Percentiles rank a stretch among this genome's conserved stretches.
These are phyloP conservation scores for Zygotorulaspora florentina DNA, from an alignment of 805 yeast genomes.

Conservation along the genomic window DNA sequence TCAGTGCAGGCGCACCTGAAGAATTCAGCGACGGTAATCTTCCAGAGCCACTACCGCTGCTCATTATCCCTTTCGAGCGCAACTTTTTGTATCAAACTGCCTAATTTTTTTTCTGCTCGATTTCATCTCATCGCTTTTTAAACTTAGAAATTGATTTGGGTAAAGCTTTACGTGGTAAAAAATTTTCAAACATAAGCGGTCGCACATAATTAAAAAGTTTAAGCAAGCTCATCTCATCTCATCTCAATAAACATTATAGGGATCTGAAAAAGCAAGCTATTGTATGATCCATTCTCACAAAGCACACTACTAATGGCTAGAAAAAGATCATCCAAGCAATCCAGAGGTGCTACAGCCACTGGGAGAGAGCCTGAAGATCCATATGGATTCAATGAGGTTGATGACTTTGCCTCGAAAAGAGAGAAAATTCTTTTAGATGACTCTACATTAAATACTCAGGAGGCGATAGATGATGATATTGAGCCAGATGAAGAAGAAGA, in stretches of 20 bases:
- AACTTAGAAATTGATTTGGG: constrained; percentile 1
- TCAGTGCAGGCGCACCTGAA: constrained; percentile 48
- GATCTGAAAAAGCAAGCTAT: neutral
- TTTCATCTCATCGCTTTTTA: constrained; percentile 12
- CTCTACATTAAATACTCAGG: constrained; percentile 46
- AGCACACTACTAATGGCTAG: constrained; percentile 7
- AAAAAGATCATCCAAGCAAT: constrained; percentile 22
- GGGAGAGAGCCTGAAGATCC: constrained; percentile 28
- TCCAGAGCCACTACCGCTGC: constrained; percentile 22
- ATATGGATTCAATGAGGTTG: constrained; percentile 61
- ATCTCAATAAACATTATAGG: constrained; percentile 3
- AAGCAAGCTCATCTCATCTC: constrained; percentile 24
- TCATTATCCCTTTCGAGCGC: constrained; percentile 14
- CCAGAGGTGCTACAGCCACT: constrained; percentile 17
- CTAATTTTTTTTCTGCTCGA: neutral
- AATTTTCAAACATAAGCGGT: constrained; percentile 9
- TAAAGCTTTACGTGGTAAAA: constrained; percentile 4
- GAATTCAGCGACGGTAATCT: constrained; percentile 34
- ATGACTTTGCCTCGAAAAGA: constrained; percentile 56
- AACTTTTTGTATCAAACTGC: neutral
- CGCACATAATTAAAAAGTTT: constrained; percentile 5
- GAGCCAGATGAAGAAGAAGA: constrained; percentile 51
- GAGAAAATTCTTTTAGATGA: constrained; percentile 54
- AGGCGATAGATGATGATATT: constrained; percentile 39
- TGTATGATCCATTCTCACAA: too few species aligned